These are phyloP conservation scores for Pyrenophora tritici-repentis DNA, from an alignment of 2,329 filamentous ascomycete species.

Conservation along the genomic window DNA sequence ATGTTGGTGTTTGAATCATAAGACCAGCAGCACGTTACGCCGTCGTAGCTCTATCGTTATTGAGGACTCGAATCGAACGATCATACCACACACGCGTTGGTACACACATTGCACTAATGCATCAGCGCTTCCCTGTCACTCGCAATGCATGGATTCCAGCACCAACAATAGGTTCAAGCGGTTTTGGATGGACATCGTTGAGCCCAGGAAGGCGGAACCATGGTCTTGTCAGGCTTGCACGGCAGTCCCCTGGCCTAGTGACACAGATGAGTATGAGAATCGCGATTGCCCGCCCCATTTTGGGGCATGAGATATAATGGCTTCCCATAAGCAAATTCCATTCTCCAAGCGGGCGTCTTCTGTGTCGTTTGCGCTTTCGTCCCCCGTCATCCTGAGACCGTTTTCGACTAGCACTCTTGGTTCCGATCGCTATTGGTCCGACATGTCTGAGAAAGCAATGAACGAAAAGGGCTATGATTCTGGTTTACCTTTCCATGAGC, in stretches of 20 bases:
- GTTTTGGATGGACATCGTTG: neutral
- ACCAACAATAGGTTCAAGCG: slow-evolving; percentile 1
- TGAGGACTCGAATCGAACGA: neutral
- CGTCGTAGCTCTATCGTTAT: neutral
- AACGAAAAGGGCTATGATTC: slow-evolving; percentile 8
- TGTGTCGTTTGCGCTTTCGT: neutral
- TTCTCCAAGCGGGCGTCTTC: slow-evolving; percentile 1
- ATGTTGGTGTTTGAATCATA: neutral
- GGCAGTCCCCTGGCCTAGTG: neutral
- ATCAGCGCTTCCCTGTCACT: neutral
- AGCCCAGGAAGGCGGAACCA: slow-evolving; percentile 1
- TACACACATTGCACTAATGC: slow-evolving; percentile 1
- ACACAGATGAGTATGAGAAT: slow-evolving; percentile 6
- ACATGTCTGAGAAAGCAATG: slow-evolving; percentile 14
- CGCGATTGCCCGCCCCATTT: slow-evolving; percentile 1
- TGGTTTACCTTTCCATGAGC: slow-evolving; percentile 21
- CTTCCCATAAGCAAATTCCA: neutral
- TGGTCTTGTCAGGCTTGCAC: slow-evolving; percentile 1
- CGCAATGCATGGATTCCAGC: neutral
- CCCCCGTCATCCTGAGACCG: slow-evolving; percentile 1
- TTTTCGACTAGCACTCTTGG: slow-evolving; percentile 3
- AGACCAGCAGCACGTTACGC: slow-evolving; percentile 1
- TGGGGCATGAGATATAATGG: slow-evolving; percentile 6
- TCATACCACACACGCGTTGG: slow-evolving; percentile 3
- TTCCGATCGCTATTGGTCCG: neutral